Conservation (phyloP, 768 basidiomycete genomes). For the Lactarius tabidus region DNA sequence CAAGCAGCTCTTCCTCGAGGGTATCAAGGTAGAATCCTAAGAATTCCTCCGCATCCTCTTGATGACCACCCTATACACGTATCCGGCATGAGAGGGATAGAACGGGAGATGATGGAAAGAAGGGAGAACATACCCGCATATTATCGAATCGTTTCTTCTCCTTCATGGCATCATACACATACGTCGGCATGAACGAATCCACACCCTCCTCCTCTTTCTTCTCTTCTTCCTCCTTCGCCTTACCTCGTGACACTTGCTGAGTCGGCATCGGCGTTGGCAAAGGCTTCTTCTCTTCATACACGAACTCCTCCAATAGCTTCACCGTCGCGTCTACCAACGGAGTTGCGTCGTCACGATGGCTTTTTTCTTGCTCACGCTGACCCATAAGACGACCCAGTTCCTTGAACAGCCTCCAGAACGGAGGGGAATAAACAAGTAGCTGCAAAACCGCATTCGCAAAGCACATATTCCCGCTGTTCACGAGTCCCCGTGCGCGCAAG, state of each 20-base stretch:
- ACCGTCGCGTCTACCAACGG: conserved; percentile 67
- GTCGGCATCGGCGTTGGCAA: conserved; percentile 27
- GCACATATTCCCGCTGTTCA: conserved; percentile 97
- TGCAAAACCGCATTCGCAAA: conserved; percentile 96
- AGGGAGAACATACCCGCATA: conserved; percentile 65
- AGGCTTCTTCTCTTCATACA: conserved; percentile 32
- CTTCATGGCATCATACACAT: conserved; percentile 90
- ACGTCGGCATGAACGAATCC: conserved; percentile 79
- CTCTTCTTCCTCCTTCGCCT: conserved; percentile 38
- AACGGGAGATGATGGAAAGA: neutral
- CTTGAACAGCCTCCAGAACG: conserved; percentile 74
- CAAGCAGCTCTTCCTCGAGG: conserved; percentile 85
- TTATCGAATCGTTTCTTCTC: conserved; percentile 90
- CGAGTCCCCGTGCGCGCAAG: conserved; percentile 71
- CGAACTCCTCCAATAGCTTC: conserved; percentile 77
- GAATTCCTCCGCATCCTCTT: conserved; percentile 98
- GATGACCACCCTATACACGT: conserved; percentile 67
- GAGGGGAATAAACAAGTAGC: conserved; percentile 82
- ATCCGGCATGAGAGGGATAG: conserved; percentile 2
- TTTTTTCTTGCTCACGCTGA: conserved; percentile 31
- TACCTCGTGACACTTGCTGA: conserved; percentile 30
- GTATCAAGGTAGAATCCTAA: conserved; percentile 96
- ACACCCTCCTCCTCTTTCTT: conserved; percentile 47
- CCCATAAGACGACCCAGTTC: conserved; percentile 57
- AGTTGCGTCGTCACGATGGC: conserved; percentile 31